Evolutionary conservation across 495 filamentous ascomycete species (phyloP).

Genomic region (Talaromyces adpressus): DNA sequence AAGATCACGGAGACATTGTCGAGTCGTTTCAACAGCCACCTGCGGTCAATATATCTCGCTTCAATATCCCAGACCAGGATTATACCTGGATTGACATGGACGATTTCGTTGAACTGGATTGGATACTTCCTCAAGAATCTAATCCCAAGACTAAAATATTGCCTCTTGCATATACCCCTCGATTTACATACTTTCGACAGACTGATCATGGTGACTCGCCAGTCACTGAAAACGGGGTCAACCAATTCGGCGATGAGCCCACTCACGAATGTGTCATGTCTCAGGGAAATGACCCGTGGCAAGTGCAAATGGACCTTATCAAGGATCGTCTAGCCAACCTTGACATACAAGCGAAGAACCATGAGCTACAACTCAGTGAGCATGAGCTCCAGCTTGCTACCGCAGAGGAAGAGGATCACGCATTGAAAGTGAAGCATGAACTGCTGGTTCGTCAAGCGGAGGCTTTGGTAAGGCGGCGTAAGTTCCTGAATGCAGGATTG

Average conservation of each 20-base stretch:
- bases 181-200: slow-evolving; percentile 94
- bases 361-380: slow-evolving; percentile 58
- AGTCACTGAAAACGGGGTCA: slow-evolving; percentile 63
- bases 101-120: slow-evolving; percentile 96
- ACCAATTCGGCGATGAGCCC: slow-evolving; percentile 83
- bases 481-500: slow-evolving; percentile 71
- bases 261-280: slow-evolving; percentile 96
- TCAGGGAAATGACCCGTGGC: slow-evolving; percentile 81
- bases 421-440: slow-evolving; percentile 55
- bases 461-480: slow-evolving; percentile 63
- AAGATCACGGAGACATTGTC: slow-evolving; percentile 47
- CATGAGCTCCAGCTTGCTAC: slow-evolving; percentile 55
- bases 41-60: slow-evolving; percentile 71
- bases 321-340: slow-evolving; percentile 72
- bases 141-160: slow-evolving; percentile 91
- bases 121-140: slow-evolving; percentile 84
- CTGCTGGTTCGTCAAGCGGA: slow-evolving; percentile 61
- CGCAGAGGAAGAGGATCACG: slow-evolving; percentile 44
- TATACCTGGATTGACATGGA: slow-evolving; percentile 98
- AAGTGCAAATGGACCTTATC: slow-evolving; percentile 82
- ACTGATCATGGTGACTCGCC: slow-evolving; percentile 79
- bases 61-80: slow-evolving; percentile 91
- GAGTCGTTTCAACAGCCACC: slow-evolving; percentile 49
- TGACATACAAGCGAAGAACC: slow-evolving; percentile 65
- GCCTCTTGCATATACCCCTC: slow-evolving; percentile 82